Conservation (phyloP, 768 basidiomycete species). For the Chalciporus chontae region DNA sequence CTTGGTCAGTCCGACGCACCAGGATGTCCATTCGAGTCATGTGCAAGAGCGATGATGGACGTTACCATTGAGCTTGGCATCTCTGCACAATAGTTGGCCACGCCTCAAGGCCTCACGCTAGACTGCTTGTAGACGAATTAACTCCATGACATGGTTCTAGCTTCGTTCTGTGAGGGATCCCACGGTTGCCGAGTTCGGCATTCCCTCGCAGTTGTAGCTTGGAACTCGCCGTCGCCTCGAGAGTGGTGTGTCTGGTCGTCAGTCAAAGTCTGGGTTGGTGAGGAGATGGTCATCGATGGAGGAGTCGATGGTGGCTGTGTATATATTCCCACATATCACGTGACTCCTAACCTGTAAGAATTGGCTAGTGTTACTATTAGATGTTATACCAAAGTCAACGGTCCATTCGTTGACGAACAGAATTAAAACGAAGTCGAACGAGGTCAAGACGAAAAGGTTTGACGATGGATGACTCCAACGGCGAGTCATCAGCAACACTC, state of each 20-base stretch:
- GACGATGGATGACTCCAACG: conserved; percentile 37
- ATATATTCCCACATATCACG: conserved; percentile 21
- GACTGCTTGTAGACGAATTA: not conserved
- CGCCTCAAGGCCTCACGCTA: too few species aligned
- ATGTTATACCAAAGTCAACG: conserved; percentile 1
- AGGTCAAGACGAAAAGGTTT: conserved; percentile 12
- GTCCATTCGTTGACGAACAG: conserved; percentile 6
- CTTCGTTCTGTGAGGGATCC: not conserved
- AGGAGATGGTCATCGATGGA: too few species aligned
- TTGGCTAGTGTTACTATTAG: not conserved
- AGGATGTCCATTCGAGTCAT: not conserved
- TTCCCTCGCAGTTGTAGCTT: too few species aligned
- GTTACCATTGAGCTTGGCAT: not conserved
- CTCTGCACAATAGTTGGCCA: too few species aligned
- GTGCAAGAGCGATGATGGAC: too few species aligned
- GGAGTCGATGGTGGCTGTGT: not conserved
- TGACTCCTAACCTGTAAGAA: conserved; percentile 10
- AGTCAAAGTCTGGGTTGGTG: too few species aligned
- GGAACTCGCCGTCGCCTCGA: not conserved
- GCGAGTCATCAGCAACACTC: conserved; percentile 31
- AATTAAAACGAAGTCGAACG: conserved; percentile 8
- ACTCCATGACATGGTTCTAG: not conserved
- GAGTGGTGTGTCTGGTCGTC: too few species aligned
- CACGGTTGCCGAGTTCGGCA: too few species aligned
- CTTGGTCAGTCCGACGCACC: not conserved